These are phyloP conservation scores for Apodospora peruviana DNA, from an alignment of 495 filamentous ascomycete genomes.

Conservation along the genomic window DNA sequence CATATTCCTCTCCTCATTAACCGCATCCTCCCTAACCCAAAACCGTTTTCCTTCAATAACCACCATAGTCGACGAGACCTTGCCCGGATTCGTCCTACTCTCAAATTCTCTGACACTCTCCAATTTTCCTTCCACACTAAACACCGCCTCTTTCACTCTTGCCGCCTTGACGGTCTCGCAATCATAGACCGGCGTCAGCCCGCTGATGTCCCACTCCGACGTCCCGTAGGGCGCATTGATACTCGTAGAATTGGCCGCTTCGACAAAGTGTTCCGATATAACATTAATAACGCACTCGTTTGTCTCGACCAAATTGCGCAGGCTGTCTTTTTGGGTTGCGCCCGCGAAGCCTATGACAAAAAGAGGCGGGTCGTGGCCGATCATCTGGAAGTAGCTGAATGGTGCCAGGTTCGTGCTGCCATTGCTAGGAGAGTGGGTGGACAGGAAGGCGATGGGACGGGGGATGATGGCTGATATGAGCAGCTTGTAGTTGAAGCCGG, in stretches of 20 bases:
- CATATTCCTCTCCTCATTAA: constrained; percentile 67
- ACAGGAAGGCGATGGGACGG: constrained; percentile 61
- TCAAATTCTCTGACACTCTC: constrained; percentile 70
- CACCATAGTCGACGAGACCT: constrained; percentile 65
- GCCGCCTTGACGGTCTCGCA: constrained; percentile 61
- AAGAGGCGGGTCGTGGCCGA: constrained; percentile 85
- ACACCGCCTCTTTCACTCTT: constrained; percentile 76
- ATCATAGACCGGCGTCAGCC: constrained; percentile 62
- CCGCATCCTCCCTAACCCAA: constrained; percentile 84
- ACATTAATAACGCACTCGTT: constrained; percentile 83
- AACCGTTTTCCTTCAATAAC: constrained; percentile 83
- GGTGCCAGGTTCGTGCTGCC: constrained; percentile 67
- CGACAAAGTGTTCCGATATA: constrained; percentile 75
- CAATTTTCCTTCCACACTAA: constrained; percentile 75
- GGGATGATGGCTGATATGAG: constrained; percentile 84
- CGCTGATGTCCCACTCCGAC: constrained; percentile 76
- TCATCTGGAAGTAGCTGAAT: constrained; percentile 77
- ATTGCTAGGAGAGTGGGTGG: constrained; percentile 41
- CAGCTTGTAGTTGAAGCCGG: constrained; percentile 82
- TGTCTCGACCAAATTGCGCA: constrained; percentile 65
- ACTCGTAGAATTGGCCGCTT: constrained; percentile 76
- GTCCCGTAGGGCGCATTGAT: constrained; percentile 75
- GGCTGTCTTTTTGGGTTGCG: constrained; percentile 64
- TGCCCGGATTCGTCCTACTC: constrained; percentile 59
- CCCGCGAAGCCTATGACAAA: constrained; percentile 74